phyloP scores from a whole-genome alignment of 1,284 basidiomycete genomes.

The Sphaerobolus stellatus region DNA sequence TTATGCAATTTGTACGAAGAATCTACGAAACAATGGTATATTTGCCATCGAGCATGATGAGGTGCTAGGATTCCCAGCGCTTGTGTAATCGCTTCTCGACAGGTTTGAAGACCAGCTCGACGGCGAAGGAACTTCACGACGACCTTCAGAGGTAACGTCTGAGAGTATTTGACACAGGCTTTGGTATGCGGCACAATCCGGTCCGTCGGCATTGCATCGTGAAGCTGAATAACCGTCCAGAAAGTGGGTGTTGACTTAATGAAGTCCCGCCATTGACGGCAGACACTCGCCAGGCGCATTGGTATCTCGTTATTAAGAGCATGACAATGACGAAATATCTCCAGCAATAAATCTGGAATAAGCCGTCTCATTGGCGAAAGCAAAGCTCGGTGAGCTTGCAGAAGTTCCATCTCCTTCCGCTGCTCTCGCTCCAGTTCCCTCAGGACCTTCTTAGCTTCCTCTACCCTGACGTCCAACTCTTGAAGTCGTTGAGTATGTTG shows the following conservation, averaged over 20 bases:
- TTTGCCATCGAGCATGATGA: not conserved
- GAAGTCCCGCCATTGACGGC: conserved; percentile 44
- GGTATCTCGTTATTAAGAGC: not conserved
- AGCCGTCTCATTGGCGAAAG: conserved; percentile 4
- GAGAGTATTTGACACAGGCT: not conserved
- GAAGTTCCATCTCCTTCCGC: not conserved
- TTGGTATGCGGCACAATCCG: not conserved
- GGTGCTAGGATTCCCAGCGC: not conserved
- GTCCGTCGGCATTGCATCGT: conserved; percentile 8
- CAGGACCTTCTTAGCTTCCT: not conserved
- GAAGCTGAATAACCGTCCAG: conserved; percentile 44
- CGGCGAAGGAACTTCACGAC: not conserved
- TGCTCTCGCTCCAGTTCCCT: not conserved
- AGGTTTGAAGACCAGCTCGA: not conserved
- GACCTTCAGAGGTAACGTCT: not conserved
- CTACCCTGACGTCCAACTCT: not conserved
- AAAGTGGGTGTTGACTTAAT: conserved; percentile 40
- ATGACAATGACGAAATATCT: conserved; percentile 5
- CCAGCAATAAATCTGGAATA: not conserved
- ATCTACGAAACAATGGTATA: not conserved
- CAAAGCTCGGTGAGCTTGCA: conserved; percentile 1
- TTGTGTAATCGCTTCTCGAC: not conserved
- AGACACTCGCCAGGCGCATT: conserved; percentile 29
- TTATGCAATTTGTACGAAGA: not conserved
- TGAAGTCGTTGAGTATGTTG: not conserved